Evolutionary conservation across 352 stramenopile genomes (phyloP), one percentile per base, ranked within the genome.

Genomic region (Globisporangium recalcitrans): DNA sequence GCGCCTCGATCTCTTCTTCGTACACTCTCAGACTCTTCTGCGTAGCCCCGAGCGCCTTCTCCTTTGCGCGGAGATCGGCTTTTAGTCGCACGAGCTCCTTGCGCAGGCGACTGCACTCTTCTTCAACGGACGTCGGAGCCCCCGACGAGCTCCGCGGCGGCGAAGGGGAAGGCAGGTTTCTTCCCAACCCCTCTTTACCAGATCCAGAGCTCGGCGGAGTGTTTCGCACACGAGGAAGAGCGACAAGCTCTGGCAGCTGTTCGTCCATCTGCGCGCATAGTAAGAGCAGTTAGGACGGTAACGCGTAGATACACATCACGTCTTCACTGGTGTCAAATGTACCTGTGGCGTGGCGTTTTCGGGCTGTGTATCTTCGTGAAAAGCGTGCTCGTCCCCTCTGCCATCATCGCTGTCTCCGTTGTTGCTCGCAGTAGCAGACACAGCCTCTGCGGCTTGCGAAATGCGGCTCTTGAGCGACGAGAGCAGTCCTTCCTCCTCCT

Each of bases 1-100:
- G 68, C 22, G 80, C 85, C 26, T 90, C 77, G 14, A 93, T 73
- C 65, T 94, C 85, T 53, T 93, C 77, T 61, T 94, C 81, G 49
- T 73, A 90, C 29, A 88, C 74, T 32, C 78, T 62, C 40, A 90
- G 58, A 57, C 72, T 87, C 52, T 83, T 80, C 62, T 92, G 78
- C 0, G 71, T 73, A 21, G 69, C 80, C 36, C 58, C 67, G 8
- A 93, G 58, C 31, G 77, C 68, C 51, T 88, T 88, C 13, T 94
- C 85, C 55, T 87, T 89, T 7, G 76, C 27, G 0, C 75, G 68
- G 34, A 90, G 62, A 14, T 94, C 85, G 0, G 66, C 65, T 46
- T 80, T 84, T 29, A 85, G 36, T 13, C 70, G 72, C 21, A 57
- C 31, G 27, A 88, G 70, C 46, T 94, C 82, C 49, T 91, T 91